Evolutionary conservation across 2,329 filamentous ascomycete genomes (phyloP), one percentile per base, ranked within the genome.

Genomic region (Graphiopsis chlorocephala): DNA sequence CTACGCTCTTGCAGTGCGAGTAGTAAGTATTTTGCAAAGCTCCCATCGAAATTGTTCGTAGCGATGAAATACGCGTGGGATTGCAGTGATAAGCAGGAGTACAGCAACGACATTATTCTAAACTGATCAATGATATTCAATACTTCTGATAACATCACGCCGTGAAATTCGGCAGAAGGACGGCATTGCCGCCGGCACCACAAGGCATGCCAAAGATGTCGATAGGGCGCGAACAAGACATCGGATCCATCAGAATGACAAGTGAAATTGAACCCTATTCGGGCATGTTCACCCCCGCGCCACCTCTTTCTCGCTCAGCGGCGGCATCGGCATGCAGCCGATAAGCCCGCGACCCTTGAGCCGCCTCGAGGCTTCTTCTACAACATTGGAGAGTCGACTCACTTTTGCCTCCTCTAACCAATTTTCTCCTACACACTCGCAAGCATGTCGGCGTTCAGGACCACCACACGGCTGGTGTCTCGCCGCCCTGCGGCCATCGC

Each of bases 391-490:
- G 26, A 31, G 7, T 53, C 59, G 60, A 62, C 60, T 62, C 60
- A 62, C 48, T 62, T 45, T 29, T 12, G 26, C 45, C 33, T 52
- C 47, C 28, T 28, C n/a, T 25, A 6, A 48, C 42, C 45, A 31
- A 20, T 7, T 53, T 31, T 45, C 31, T 60, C 29, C 23, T 15
- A 26, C 45, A 59, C 25, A 53, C 35, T 33, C 50, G 38, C 63
- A 69, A 64, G 61, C 63, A 82, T 83, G 80, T 76, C 80, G 57
- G 73, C 77, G 45, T 71, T 81, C 67, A 74, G 76, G 71, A 71
- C 74, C 65, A 74, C 75, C 56, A 77, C 76, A 65, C 74, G 78
- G 69, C 72, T 78, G 61, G 72, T 78, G 28, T 71, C 71, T 61
- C 71, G 71, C 58, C 72, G 75, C 50, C 76, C 76, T 3, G 64